Conservation (phyloP, 768 basidiomycete species). For the Porphyrellus cyaneotinctus region DNA sequence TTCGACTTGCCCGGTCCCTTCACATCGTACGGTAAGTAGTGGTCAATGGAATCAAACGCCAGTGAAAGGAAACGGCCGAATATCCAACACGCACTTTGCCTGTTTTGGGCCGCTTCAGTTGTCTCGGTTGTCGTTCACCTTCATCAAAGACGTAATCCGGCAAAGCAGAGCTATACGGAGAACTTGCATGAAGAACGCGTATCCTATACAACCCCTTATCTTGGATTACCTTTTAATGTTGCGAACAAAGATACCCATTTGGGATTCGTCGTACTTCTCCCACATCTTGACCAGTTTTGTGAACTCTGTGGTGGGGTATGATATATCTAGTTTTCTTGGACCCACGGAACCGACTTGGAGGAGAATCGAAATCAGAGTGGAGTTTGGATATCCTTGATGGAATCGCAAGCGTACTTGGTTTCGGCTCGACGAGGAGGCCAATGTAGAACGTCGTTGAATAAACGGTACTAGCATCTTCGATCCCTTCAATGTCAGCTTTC, state of each 20-base stretch:
- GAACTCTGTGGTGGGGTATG: conserved; percentile 95
- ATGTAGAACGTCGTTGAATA: conserved; percentile 98
- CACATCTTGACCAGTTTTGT: conserved; percentile 90
- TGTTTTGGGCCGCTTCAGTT: conserved; percentile 71
- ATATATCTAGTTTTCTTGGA: conserved; percentile 87
- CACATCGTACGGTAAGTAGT: conserved; percentile 31
- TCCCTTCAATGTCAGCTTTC: conserved; percentile 72
- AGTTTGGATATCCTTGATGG: conserved; percentile 8
- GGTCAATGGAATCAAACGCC: conserved; percentile 13
- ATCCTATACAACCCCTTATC: conserved; percentile 6
- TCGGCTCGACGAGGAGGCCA: conserved; percentile 88
- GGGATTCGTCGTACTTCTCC: conserved; percentile 89
- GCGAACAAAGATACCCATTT: conserved; percentile 92
- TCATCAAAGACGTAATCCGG: conserved; percentile 82
- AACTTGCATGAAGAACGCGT: conserved; percentile 21
- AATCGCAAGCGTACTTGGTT: conserved; percentile 61
- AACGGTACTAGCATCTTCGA: conserved; percentile 74
- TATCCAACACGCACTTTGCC: conserved; percentile 43
- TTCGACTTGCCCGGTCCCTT: conserved; percentile 62
- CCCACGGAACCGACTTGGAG: conserved; percentile 67
- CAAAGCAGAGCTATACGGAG: conserved; percentile 52
- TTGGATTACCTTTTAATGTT: conserved; percentile 79
- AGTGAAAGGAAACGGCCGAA: conserved; percentile 9
- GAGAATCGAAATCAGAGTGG: conserved; percentile 14
- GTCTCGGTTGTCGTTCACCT: conserved; percentile 72